Base-by-base conservation (phyloP, 116 monocot genomes). In the Dioscorea cayenensis region DNA sequence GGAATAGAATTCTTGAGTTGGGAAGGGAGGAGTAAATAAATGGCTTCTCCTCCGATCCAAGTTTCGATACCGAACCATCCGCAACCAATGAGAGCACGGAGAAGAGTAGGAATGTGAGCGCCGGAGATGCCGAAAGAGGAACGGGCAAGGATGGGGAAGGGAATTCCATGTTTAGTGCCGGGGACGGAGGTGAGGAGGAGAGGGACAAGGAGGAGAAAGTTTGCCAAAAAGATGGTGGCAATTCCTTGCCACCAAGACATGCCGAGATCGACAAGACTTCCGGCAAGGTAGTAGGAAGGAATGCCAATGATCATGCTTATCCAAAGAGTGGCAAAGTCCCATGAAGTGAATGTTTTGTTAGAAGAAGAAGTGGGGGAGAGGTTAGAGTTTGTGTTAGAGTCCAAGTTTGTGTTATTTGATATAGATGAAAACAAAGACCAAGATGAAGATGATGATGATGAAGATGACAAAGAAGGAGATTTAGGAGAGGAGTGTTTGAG, bases 51-150 rank as follows among this genome's bases (percentile, higher is more conserved):
- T 32, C 93, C 96, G 63, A 96, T 96, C 96, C 96, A 96, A 10
- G 92, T 69, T 60, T 92, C 96, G 72, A 96, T 96, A 48, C 92
- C 92, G 72, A 76, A 96, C 96, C 96, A 96, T 25, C 96, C 96
- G 75, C 96, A 96, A 49, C 83, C 96, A 35, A 96, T 92, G 65
- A 96, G 72, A 3, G 96, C 87, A 9, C 93, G 87, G 49, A 90
- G 82, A 51, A 96, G 84, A 60, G 92, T 51, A 25, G 93, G 92
- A 36, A 96, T 60, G 73, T 87, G 93, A 18, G 88, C 81, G 14
- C 96, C 96, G 74, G 36, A 77, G 66, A 81, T 65, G 49, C 96
- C 96, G 73, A 96, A 96, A 36, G 93, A 69, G 7, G 96, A 79
- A 8, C 96, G 84, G 43, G 92, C 96, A 29, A 97, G 88, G 62